These are phyloP conservation scores for Drosera spatulata DNA, from an alignment of 179 eudicot species.

Conservation along the genomic window DNA sequence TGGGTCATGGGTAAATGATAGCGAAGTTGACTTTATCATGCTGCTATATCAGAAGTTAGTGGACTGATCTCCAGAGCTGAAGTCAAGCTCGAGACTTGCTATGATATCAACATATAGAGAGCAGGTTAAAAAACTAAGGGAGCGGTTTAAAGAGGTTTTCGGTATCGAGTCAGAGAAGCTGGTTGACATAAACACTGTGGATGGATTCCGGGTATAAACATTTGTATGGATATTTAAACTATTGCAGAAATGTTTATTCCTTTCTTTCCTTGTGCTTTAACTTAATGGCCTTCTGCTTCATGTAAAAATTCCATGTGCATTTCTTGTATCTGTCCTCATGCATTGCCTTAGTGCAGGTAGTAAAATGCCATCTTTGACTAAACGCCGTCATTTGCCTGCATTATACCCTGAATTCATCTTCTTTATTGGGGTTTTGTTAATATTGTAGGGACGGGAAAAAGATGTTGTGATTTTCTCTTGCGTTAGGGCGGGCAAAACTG, in stretches of 20 bases:
- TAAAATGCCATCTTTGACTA: too few relatives aligned
- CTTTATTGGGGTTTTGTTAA: too few relatives aligned
- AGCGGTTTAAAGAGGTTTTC: constrained; percentile 49
- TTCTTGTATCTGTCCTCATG: too few relatives aligned
- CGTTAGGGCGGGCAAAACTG: constrained; percentile 72
- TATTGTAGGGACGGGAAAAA: constrained; percentile 81
- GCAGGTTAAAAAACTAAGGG: constrained; percentile 72
- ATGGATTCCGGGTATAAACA: constrained; percentile 79
- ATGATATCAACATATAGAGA: constrained; percentile 77
- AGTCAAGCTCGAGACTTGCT: constrained; percentile 70
- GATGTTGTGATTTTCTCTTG: constrained; percentile 96
- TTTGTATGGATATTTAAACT: too few relatives aligned
- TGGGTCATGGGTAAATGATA: constrained; percentile 68
- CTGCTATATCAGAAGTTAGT: constrained; percentile 65
- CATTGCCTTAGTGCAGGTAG: too few relatives aligned
- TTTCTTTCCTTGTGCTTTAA: too few relatives aligned
- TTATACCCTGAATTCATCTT: too few relatives aligned
- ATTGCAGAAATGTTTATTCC: too few relatives aligned
- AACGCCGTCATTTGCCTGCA: too few relatives aligned
- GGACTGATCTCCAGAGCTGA: constrained; percentile 69
- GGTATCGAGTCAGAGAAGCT: constrained; percentile 65
- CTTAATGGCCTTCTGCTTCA: too few relatives aligned
- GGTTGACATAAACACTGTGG: constrained; percentile 89
- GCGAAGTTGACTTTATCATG: constrained; percentile 87
- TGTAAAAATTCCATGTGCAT: too few relatives aligned